phyloP scores from a whole-genome alignment of 2,329 filamentous ascomycete genomes.

The Talaromyces sp. region DNA sequence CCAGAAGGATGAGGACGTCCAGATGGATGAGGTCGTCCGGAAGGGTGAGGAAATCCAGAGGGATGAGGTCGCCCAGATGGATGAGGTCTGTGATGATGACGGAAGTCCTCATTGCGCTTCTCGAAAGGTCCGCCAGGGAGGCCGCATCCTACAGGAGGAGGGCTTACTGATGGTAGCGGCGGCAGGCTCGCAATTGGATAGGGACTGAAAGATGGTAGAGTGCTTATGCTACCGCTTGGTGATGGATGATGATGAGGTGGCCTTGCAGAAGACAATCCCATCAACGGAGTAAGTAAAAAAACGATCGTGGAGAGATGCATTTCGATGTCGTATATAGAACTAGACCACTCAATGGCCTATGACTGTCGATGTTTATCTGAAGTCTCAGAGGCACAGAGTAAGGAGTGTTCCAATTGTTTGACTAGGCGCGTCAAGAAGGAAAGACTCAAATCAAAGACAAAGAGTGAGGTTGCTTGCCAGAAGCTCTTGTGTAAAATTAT shows the following conservation, averaged over 20 bases:
- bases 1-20: background rate
- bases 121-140: constrained; percentile 3
- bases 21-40: background rate
- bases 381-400: background rate
- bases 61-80: background rate
- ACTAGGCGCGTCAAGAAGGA: background rate
- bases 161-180: constrained; percentile 1
- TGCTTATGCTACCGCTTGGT: background rate
- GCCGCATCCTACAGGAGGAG: background rate
- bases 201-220: constrained; percentile 4
- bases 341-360: background rate
- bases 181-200: background rate
- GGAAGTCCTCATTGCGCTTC: background rate
- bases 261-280: constrained; percentile 7
- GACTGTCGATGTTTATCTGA: background rate
- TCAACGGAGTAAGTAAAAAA: background rate
- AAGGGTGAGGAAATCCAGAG: background rate
- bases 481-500: background rate
- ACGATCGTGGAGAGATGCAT: constrained; percentile 7
- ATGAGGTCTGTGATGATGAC: background rate
- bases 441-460: background rate
- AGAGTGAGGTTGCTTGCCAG: constrained; percentile 1
- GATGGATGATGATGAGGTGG: background rate
- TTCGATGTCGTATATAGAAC: background rate
- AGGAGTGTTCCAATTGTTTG: background rate